A percentile compares a stretch with the other conserved stretches of the same genome.
Conservation (phyloP, 2,329 filamentous ascomycete species). For the Kalaharituber pfeilii region DNA sequence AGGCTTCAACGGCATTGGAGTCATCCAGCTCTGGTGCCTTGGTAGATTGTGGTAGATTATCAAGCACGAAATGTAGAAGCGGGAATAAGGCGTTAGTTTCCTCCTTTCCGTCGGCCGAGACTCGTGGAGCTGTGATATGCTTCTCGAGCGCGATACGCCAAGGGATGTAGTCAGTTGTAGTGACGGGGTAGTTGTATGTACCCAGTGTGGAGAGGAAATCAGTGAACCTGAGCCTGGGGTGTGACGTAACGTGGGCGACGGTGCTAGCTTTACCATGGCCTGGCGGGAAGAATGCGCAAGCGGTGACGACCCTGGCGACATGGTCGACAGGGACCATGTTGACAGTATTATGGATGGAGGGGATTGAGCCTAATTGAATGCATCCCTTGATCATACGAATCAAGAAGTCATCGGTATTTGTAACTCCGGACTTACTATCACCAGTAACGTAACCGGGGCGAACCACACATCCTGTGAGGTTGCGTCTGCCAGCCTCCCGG, state of each 20-base stretch:
- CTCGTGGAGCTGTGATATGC: slow-evolving; percentile 44
- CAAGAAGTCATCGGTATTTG: slow-evolving; percentile 77
- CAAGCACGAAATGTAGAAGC: slow-evolving; percentile 55
- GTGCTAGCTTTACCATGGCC: slow-evolving; percentile 30
- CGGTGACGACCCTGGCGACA: slow-evolving; percentile 63
- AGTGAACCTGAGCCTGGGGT: slow-evolving; percentile 61
- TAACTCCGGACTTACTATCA: slow-evolving; percentile 48
- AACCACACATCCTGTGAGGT: slow-evolving; percentile 57
- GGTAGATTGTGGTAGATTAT: slow-evolving; percentile 51
- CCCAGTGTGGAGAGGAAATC: slow-evolving; percentile 55
- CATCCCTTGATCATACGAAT: slow-evolving; percentile 76
- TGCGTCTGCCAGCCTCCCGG: slow-evolving; percentile 58
- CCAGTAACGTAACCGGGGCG: slow-evolving; percentile 76
- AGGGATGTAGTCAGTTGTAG: slow-evolving; percentile 46
- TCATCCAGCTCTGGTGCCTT: slow-evolving; percentile 61
- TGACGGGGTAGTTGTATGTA: slow-evolving; percentile 54
- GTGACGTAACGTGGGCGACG: slow-evolving; percentile 62
- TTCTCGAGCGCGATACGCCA: slow-evolving; percentile 52
- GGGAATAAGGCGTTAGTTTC: slow-evolving; percentile 47
- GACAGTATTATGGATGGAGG: slow-evolving; percentile 67
- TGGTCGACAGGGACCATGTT: slow-evolving; percentile 80
- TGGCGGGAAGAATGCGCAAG: slow-evolving; percentile 49
- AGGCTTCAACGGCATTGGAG: slow-evolving; percentile 44
- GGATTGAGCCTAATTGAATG: slow-evolving; percentile 55
- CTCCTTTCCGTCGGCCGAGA: slow-evolving; percentile 34